Base-by-base conservation (phyloP, 257 asterid genomes). In the Penstemon davidsonii region DNA sequence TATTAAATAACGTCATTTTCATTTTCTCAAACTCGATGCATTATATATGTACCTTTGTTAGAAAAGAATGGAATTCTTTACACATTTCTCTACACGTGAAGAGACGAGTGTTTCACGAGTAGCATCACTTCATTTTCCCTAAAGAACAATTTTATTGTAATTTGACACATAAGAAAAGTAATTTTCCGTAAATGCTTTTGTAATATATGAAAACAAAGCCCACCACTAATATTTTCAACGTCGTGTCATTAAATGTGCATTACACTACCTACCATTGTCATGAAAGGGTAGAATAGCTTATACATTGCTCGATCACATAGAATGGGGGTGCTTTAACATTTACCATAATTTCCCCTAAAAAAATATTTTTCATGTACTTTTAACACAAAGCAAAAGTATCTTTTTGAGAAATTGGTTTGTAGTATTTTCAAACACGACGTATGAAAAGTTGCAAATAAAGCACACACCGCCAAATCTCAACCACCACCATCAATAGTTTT, bases 71-170 rank as follows among this genome's bases (percentile, higher is more conserved):
- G 18, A 49, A 37, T 19, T 36, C 41, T 15, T 13, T 12, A 47
- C 19, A 33, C 40, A 60, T 62, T 70, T 41, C 45, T 46, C 58
- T 49, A 7, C 62, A 44, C 41, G 47, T 65, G 73, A 39, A 60
- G 71, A 42, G 4, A 52, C 43, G 19, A 45, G 61, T 6, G 66
- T 37, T 50, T 41, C 33, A 66, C 41, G 61, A 15, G 8, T 55
- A 60, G 11, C 9, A 9, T 57, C 41, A 57, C 43, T 57, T 46
- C 9, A 10, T 33, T 33, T 57, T 36, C 45, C 3, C 4, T 8
- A 40, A 37, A 56, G 18, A 56, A 45, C 11, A 39, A 10, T 38
- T 50, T n/a, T 15, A 4, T 13, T 7, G 42, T 7, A 5, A 9
- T 44, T 36, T 36, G 19, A 54, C 42, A 5, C 55, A 11, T 44